phyloP scores from a whole-genome alignment of 2,329 filamentous ascomycete genomes.

The Boeremia exigua region DNA sequence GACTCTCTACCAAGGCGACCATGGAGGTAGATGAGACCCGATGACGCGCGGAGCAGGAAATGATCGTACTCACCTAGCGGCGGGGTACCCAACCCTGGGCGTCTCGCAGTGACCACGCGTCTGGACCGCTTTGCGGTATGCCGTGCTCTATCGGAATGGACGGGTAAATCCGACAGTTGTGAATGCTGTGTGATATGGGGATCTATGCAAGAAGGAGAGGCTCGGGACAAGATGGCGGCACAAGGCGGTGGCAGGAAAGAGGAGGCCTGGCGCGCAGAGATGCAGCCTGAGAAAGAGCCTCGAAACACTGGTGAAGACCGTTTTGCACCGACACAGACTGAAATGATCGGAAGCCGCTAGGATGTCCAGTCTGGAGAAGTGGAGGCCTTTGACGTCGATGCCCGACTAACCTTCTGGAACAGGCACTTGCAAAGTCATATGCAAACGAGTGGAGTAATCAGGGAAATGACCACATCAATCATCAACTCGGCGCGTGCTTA shows the following conservation, averaged over 20 bases:
- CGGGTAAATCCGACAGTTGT: slow-evolving; percentile 1
- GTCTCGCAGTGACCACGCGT: slow-evolving; percentile 24
- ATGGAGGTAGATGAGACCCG: slow-evolving; percentile 29
- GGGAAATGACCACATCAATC: slow-evolving; percentile 17
- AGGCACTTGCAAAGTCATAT: slow-evolving; percentile 26
- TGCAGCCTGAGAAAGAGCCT: slow-evolving; percentile 16
- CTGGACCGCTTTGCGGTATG: slow-evolving; percentile 19
- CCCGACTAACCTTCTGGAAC: slow-evolving; percentile 19
- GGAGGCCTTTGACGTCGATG: slow-evolving; percentile 21
- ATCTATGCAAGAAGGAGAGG: not conserved
- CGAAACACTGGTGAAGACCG: slow-evolving; percentile 24
- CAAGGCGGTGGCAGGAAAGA: slow-evolving; percentile 12
- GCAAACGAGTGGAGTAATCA: slow-evolving; percentile 16
- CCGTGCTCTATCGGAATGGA: slow-evolving; percentile 17
- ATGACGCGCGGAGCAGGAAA: slow-evolving; percentile 33
- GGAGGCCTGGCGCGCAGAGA: slow-evolving; percentile 19
- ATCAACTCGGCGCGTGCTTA: slow-evolving; percentile 22
- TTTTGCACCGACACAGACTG: slow-evolving; percentile 34
- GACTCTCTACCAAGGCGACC: slow-evolving; percentile 20
- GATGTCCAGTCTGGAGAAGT: slow-evolving; percentile 20
- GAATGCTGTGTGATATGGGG: not conserved
- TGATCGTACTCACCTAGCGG: slow-evolving; percentile 31
- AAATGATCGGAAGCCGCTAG: slow-evolving; percentile 20
- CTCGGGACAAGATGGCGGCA: not conserved
- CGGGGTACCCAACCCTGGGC: slow-evolving; percentile 33